Conservation (phyloP, 169 alveolate genomes). For the Ichthyophthirius multifiliis region DNA sequence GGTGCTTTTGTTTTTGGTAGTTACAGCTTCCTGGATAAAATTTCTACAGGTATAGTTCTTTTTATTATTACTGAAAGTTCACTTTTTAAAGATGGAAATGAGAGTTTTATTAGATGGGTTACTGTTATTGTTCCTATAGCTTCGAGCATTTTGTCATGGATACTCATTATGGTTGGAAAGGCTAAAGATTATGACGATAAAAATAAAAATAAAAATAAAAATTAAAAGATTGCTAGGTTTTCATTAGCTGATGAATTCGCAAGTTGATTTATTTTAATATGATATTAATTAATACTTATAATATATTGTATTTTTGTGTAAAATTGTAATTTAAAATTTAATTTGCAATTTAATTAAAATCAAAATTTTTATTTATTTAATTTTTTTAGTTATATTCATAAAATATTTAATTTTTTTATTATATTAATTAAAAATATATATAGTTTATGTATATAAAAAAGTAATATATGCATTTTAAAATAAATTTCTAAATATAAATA, state of each 20-base stretch:
- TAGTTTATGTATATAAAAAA: too few relatives aligned
- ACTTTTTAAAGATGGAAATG: background rate
- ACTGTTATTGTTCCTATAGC: slow-evolving; percentile 22
- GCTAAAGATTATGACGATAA: slow-evolving; percentile 1
- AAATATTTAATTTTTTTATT: too few relatives aligned
- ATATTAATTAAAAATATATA: too few relatives aligned
- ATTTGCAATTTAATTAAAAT: too few relatives aligned
- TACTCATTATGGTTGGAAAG: background rate
- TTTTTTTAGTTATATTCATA: too few relatives aligned
- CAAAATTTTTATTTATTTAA: too few relatives aligned
- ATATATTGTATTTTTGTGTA: too few relatives aligned
- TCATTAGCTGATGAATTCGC: background rate
- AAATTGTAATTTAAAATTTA: too few relatives aligned
- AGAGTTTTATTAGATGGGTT: slow-evolving; percentile 9
- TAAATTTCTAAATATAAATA: too few relatives aligned
- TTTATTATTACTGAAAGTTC: slow-evolving; percentile 1
- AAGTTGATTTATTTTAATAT: background rate
- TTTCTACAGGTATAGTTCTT: slow-evolving; percentile 31
- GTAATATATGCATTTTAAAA: too few relatives aligned
- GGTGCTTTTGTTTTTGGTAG: slow-evolving; percentile 74
- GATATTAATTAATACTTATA: too few relatives aligned
- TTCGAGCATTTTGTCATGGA: slow-evolving; percentile 10
- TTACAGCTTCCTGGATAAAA: slow-evolving; percentile 49
- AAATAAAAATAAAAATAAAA: background rate
- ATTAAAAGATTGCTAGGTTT: too few relatives aligned